Base-by-base conservation (phyloP, 2,329 filamentous ascomycete genomes). In the Fusarium sp. region DNA sequence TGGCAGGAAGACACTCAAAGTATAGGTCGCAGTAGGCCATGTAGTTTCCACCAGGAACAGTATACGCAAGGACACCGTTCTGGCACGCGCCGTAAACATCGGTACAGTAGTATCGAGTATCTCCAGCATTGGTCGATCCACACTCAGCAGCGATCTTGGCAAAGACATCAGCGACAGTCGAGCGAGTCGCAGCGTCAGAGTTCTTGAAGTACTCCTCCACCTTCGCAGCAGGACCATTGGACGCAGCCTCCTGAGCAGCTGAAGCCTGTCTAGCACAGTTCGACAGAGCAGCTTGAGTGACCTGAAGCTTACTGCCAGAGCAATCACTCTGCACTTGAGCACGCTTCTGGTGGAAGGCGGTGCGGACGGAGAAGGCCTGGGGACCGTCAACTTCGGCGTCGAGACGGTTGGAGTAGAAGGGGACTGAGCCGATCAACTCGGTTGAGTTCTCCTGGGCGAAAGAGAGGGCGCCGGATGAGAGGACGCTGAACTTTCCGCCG, bases 201-300 rank as follows among this genome's bases (percentile, higher is more conserved):
- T 87, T 87, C 82, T 91, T 92, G 86, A 92, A 93, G 84, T 91
- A 92, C 77, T 91, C 88, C 41, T 80, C 81, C 75, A 91, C 81
- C 77, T 86, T 89, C 74, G 82, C 80, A 8, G 85, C 84, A 1
- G 83, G 74, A 34, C 87, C 88, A 1, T 84, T 87, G 3, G 83
- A 79, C 0, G 89, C 88, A 5, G 87, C 87, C 2, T 81, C 78
- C 2, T 88, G 85, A 15, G 91, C 90, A 8, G 83, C 80, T 6
- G 81, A 82, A 4, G 91, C 89, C 10, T 91, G 83, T 22, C 80
- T 82, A 11, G 84, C 82, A 77, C 90, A 89, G 80, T 89, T 88
- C 69, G 78, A 79, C 17, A 92, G 82, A 2, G 89, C 90, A 8
- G 80, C 86, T 28, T 81, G 78, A 24, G 89, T 85, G 3, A 85